Conservation (phyloP, 257 asterid species). For the Solanum tarijense region DNA sequence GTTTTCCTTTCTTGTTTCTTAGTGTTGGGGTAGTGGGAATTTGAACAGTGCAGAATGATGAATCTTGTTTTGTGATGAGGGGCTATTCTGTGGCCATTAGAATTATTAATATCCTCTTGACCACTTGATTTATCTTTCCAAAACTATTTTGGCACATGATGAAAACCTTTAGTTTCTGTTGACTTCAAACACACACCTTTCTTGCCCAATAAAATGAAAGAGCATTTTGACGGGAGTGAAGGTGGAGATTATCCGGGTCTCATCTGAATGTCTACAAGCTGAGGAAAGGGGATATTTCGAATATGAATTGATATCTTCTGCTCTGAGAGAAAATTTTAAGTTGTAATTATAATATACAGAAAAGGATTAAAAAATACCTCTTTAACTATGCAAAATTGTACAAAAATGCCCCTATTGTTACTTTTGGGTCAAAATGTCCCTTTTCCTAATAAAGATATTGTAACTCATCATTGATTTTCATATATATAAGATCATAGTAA, state of each 20-base stretch:
- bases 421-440: neutral
- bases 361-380: neutral
- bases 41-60: neutral
- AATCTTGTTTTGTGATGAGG: neutral
- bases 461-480: neutral
- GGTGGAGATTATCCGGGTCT: neutral
- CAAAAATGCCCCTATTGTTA: neutral
- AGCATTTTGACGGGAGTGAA: neutral
- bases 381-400: neutral
- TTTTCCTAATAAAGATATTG: neutral
- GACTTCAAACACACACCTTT: neutral
- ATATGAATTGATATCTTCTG: neutral
- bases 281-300: neutral
- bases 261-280: neutral
- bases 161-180: neutral
- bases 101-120: neutral
- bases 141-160: neutral
- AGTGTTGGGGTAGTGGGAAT: neutral
- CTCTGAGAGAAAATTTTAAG: neutral
- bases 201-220: neutral
- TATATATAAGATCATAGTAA: neutral
- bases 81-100: neutral
- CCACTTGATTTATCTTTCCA: neutral
- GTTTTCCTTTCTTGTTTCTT: neutral
- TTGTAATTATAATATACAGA: neutral